A percentile compares a stretch with the other conserved stretches of the same genome.
Conservation (phyloP, 495 filamentous ascomycete genomes). For the Trichoderma erinaceum region DNA sequence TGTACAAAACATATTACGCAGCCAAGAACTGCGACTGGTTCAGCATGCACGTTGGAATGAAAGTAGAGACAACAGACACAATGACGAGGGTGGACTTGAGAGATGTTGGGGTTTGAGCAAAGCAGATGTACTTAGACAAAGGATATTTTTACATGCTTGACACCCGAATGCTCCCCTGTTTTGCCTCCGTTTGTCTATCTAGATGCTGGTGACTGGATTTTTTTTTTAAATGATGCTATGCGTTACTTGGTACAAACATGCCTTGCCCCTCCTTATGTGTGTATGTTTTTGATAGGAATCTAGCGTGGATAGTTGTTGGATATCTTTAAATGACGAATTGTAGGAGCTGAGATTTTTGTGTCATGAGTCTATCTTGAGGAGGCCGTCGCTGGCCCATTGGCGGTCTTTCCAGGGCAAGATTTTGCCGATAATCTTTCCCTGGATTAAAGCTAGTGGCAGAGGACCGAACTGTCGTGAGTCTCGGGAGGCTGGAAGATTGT, state of each 20-base stretch:
- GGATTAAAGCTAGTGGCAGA: conserved; percentile 73
- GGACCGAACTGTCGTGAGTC: conserved; percentile 86
- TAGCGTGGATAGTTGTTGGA: background rate
- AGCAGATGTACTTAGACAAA: conserved; percentile 28
- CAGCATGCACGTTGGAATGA: conserved; percentile 7
- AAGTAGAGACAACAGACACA: background rate
- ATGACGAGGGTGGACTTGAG: conserved; percentile 3
- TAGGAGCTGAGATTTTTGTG: background rate
- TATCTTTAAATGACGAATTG: background rate
- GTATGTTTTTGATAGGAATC: background rate
- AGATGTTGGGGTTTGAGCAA: conserved; percentile 16
- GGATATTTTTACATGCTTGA: conserved; percentile 1
- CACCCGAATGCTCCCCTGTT: background rate
- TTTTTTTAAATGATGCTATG: conserved; percentile 1
- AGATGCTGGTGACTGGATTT: conserved; percentile 5
- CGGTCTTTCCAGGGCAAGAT: conserved; percentile 44
- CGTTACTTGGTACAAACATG: background rate
- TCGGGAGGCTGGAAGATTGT: conserved; percentile 74
- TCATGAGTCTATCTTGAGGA: conserved; percentile 17
- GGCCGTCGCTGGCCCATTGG: conserved; percentile 27
- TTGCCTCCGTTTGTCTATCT: background rate
- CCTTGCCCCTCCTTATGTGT: background rate
- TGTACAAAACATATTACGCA: conserved; percentile 14
- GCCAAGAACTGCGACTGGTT: conserved; percentile 5
- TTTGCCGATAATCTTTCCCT: conserved; percentile 75